phyloP scores from a whole-genome alignment of 2,329 filamentous ascomycete species.

The Tolypocladium cylindrosporum region DNA sequence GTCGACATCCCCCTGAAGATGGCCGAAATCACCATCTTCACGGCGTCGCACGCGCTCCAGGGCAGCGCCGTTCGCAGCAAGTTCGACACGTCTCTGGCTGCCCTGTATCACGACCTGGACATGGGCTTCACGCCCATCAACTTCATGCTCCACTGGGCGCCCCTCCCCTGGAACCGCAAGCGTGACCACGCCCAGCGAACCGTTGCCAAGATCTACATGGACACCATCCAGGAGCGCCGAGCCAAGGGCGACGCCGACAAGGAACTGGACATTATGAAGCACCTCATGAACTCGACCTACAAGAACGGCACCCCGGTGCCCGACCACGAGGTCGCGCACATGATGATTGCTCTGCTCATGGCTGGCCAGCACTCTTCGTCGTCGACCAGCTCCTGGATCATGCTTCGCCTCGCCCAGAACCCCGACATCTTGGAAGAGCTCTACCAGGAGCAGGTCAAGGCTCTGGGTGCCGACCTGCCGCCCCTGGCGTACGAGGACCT shows the following conservation, averaged over 20 bases:
- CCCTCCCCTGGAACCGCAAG: slow-evolving; percentile 77
- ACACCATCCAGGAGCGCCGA: slow-evolving; percentile 67
- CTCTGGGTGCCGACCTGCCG: slow-evolving; percentile 65
- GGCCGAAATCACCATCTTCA: slow-evolving; percentile 84
- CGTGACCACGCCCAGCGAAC: slow-evolving; percentile 72
- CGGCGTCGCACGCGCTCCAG: slow-evolving; percentile 76
- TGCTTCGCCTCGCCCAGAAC: slow-evolving; percentile 67
- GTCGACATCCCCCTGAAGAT: slow-evolving; percentile 66
- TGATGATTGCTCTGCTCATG: slow-evolving; percentile 93
- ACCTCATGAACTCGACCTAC: slow-evolving; percentile 76
- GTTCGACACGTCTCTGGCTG: slow-evolving; percentile 72
- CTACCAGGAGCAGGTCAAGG: slow-evolving; percentile 68
- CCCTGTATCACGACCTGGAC: slow-evolving; percentile 80
- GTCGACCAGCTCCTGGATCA: slow-evolving; percentile 75
- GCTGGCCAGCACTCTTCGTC: slow-evolving; percentile 85
- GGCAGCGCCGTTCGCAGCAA: slow-evolving; percentile 71
- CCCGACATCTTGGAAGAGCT: slow-evolving; percentile 74
- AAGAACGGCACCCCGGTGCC: slow-evolving; percentile 73
- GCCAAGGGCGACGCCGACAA: slow-evolving; percentile 37
- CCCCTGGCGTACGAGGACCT: slow-evolving; percentile 69
- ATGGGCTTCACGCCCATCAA: slow-evolving; percentile 86
- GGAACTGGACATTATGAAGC: slow-evolving; percentile 74
- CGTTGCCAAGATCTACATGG: slow-evolving; percentile 72
- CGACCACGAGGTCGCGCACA: slow-evolving; percentile 77
- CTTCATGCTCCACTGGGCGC: slow-evolving; percentile 82